phyloP scores from a whole-genome alignment of 2,329 filamentous ascomycete species.

The Parastagonospora nodorum region DNA sequence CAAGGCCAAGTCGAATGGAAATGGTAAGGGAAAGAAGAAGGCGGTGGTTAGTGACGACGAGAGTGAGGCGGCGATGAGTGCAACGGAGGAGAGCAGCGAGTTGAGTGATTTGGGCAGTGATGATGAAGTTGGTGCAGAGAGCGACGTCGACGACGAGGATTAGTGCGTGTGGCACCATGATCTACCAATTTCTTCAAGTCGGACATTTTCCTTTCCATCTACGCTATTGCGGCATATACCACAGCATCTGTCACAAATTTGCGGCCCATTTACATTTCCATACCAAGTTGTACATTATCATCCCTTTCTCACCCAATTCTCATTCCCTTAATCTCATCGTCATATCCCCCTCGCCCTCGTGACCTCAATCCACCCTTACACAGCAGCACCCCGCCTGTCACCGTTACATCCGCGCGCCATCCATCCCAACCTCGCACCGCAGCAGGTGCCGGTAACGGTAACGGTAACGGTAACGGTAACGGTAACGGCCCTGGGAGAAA shows the following conservation, averaged over 20 bases:
- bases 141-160: neutral
- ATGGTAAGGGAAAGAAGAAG: slow-evolving; percentile 16
- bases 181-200: too few species aligned
- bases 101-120: slow-evolving; percentile 36
- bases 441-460: neutral
- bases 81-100: slow-evolving; percentile 8
- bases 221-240: too few species aligned
- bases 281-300: too few species aligned
- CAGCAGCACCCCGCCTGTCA: neutral
- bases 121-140: slow-evolving; percentile 21
- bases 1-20: slow-evolving; percentile 7
- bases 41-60: slow-evolving; percentile 24
- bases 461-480: too few species aligned
- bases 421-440: neutral
- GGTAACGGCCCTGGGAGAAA: neutral
- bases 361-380: too few species aligned
- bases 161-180: too few species aligned
- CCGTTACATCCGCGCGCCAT: slow-evolving; percentile 2
- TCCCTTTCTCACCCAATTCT: too few species aligned
- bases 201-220: too few species aligned
- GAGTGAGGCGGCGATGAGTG: slow-evolving; percentile 31
- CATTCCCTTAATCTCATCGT: too few species aligned
- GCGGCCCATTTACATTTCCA: too few species aligned
- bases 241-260: too few species aligned
- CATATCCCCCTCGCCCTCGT: too few species aligned